These are phyloP conservation scores for Paramecium tetraurelia DNA, from an alignment of 73 alveolate genomes.

Conservation along the genomic window DNA sequence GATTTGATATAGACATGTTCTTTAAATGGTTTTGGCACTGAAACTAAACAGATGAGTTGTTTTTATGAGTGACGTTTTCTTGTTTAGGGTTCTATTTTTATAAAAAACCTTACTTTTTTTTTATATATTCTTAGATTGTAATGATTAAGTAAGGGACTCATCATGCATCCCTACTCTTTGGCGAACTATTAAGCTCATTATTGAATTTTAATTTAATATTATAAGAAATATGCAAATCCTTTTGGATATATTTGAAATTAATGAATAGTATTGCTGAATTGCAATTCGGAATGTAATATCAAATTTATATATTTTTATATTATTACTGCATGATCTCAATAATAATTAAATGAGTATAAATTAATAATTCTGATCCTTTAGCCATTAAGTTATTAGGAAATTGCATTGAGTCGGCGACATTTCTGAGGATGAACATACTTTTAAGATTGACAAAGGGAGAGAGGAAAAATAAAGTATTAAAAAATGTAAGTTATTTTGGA, in stretches of 20 bases:
- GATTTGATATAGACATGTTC: background rate
- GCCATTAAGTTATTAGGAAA: background rate
- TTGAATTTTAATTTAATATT: background rate
- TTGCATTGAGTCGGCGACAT: background rate
- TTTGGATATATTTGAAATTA: background rate
- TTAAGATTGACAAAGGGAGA: background rate
- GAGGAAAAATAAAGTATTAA: background rate
- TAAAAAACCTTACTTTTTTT: background rate
- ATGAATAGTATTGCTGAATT: background rate
- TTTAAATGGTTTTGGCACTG: background rate
- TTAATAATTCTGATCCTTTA: background rate
- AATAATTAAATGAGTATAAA: background rate
- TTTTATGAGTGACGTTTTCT: background rate
- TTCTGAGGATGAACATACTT: too few relatives aligned
- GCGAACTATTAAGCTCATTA: conserved; percentile 32
- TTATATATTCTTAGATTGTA: background rate
- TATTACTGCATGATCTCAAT: background rate
- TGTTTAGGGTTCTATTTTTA: background rate
- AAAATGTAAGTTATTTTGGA: background rate
- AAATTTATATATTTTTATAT: background rate
- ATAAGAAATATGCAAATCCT: background rate
- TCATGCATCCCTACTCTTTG: conserved; percentile 41
- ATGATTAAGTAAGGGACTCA: background rate
- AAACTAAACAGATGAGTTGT: background rate
- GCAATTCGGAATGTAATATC: background rate